Base-by-base conservation (phyloP, 2,329 filamentous ascomycete species). In the Monilinia fructicola region DNA sequence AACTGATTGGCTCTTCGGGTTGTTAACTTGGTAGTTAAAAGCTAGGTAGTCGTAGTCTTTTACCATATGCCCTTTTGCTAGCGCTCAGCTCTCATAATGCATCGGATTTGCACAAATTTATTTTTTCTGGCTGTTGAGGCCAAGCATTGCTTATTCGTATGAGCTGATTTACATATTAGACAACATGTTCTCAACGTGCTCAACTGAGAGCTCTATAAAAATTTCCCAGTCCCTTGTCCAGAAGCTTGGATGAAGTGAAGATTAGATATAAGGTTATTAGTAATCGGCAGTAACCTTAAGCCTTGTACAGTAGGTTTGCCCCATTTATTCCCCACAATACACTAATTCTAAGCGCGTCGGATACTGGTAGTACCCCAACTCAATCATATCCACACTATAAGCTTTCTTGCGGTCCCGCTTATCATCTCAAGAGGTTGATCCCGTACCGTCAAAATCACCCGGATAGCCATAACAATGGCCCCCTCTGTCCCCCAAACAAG, bases 401-500 rank as follows among this genome's bases (percentile, higher is more conserved):
- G 26, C 18, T 46, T 59, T 18, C 18, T 46, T 14, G 21, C 2
- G 2, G 23, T 46, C 46, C 26, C 12, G 12, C 48, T 52, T 4
- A 26, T 52, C 23, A 9, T 7, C 10, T 12, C 18, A 28, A 35
- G 23, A 1, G 4, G 2, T 7, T 11, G 4, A 16, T 9, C n/a
- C 46, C 0, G n/a, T 1, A n/a, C 0, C 5, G 9, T 18, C 4
- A 4, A 4, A 12, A 28, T 7, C 1, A 12, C 54, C 11, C n/a
- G 4, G 7, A 0, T 11, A 46, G 11, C 4, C 4, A 16, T 11
- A 48, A 44, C 10, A 40, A 58, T 59, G 54, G n/a, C 63, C 5
- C 5, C 53, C 42, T n/a, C 54, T n/a, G 10, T 52, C 64, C 4
- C 38, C 38, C 3, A 67, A 67, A 44, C 10, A 64, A 9, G 55